These are phyloP conservation scores for Miscanthus lutarioriparius DNA, from an alignment of 176 grass and related monocot genomes.

Conservation along the genomic window DNA sequence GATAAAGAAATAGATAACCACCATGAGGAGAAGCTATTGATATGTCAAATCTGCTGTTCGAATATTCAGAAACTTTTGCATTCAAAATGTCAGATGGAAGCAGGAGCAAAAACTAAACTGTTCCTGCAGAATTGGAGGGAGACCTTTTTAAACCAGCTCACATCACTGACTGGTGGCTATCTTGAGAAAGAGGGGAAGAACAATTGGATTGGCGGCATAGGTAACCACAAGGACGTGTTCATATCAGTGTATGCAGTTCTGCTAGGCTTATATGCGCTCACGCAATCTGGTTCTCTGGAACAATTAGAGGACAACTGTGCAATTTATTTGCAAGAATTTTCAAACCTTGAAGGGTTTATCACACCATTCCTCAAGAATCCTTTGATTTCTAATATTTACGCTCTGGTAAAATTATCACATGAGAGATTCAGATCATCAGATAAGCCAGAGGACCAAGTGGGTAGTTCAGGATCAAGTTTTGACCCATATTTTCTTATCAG, in stretches of 20 bases:
- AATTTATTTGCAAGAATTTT: constrained; percentile 52
- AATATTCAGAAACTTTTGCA: constrained; percentile 71
- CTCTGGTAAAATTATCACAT: constrained; percentile 50
- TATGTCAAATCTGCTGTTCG: constrained; percentile 85
- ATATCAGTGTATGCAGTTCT: constrained; percentile 72
- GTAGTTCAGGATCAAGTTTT: constrained; percentile 48
- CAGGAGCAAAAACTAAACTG: constrained; percentile 29
- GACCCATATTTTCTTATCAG: constrained; percentile 93
- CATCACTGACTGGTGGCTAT: constrained; percentile 52
- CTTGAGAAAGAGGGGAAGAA: constrained; percentile 61
- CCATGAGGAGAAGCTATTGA: constrained; percentile 91
- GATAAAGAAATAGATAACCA: constrained; percentile 99
- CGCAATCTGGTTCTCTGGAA: constrained; percentile 21
- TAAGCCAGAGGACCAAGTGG: constrained; percentile 20
- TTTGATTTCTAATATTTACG: constrained; percentile 76
- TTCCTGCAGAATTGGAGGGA: constrained; percentile 64
- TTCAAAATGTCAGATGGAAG: constrained; percentile 41
- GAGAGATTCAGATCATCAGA: constrained; percentile 15
- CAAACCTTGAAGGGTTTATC: constrained; percentile 51
- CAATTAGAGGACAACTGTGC: constrained; percentile 27
- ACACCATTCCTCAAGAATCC: constrained; percentile 86
- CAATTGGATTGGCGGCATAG: constrained; percentile 90
- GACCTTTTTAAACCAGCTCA: constrained; percentile 62
- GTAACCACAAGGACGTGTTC: constrained; percentile 93
- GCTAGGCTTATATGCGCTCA: constrained; percentile 70